Conservation (phyloP, 768 basidiomycete species). For the Cystobasidium onofrii region DNA sequence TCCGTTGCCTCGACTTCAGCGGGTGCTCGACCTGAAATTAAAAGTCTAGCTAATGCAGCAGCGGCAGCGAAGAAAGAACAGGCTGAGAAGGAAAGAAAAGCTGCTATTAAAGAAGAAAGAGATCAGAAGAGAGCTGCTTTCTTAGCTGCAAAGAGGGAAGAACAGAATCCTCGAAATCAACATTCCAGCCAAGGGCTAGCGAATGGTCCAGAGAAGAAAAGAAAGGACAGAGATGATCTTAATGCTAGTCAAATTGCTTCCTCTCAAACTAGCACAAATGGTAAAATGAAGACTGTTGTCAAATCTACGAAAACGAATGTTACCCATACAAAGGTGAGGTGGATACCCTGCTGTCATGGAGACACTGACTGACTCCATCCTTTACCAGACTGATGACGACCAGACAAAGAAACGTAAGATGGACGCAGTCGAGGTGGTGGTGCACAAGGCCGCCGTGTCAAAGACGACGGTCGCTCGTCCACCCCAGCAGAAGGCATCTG, state of each 20-base stretch:
- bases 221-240: constrained; percentile 23
- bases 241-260: not conserved
- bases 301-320: not conserved
- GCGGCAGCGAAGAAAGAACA: constrained; percentile 32
- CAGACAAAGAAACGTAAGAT: constrained; percentile 26
- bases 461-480: constrained; percentile 25
- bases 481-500: not conserved
- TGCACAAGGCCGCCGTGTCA: not conserved
- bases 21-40: constrained; percentile 18
- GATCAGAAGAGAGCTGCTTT: constrained; percentile 24
- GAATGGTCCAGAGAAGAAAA: constrained; percentile 6
- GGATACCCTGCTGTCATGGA: not conserved
- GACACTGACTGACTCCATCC: not conserved
- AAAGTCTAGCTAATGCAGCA: constrained; percentile 28
- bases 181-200: not conserved
- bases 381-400: not conserved
- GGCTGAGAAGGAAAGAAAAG: constrained; percentile 29
- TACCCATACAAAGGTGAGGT: not conserved
- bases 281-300: constrained; percentile 1
- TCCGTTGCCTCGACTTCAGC: not conserved
- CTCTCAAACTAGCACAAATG: constrained; percentile 9
- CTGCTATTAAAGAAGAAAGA: constrained; percentile 30
- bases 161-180: not conserved
- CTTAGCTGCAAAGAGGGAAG: not conserved
- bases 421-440: constrained; percentile 4